A percentile compares a stretch with the other conserved stretches of the same genome.
Evolutionary conservation across 345 rosid species (phyloP).

Genomic region (Salix viminalis): DNA sequence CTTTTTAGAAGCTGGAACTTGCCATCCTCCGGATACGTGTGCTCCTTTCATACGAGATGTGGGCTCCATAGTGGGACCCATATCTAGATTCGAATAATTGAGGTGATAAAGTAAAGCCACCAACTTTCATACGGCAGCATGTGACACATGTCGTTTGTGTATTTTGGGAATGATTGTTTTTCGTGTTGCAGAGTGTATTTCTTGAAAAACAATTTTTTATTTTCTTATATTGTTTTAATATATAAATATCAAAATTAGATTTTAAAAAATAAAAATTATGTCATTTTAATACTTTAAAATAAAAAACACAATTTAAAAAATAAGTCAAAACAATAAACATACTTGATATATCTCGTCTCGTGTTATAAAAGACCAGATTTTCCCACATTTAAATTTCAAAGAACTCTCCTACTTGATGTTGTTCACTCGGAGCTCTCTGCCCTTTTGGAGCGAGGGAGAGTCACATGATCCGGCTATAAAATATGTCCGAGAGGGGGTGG

Average conservation of each 20-base stretch:
- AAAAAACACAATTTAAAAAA: no score
- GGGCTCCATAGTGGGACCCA: conserved; percentile 5
- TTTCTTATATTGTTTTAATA: no score
- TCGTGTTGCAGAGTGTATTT: no score
- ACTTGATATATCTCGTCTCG: not conserved
- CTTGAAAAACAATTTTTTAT: no score
- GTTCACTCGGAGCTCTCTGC: rapidly evolving
- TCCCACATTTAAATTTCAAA: not conserved
- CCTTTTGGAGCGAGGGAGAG: not conserved
- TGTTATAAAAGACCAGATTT: not conserved
- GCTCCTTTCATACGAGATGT: not conserved
- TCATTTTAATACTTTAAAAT: no score
- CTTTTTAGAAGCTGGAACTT: conserved; percentile 2
- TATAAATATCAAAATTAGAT: no score
- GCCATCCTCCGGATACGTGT: conserved; percentile 25
- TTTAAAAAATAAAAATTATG: no score
- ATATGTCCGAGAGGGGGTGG: not conserved
- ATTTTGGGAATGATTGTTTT: no score
- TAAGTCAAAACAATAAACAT: no score
- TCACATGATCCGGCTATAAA: not conserved
- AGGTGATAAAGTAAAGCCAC: conserved; percentile 2
- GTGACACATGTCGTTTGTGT: conserved; percentile 15
- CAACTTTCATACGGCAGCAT: not conserved
- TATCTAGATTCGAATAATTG: conserved; percentile 16
- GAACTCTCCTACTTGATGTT: not conserved